Percentiles rank a stretch among this genome's conserved stretches.
Conservation (phyloP, 73 alveolate genomes). For the Stentor coeruleus region DNA sequence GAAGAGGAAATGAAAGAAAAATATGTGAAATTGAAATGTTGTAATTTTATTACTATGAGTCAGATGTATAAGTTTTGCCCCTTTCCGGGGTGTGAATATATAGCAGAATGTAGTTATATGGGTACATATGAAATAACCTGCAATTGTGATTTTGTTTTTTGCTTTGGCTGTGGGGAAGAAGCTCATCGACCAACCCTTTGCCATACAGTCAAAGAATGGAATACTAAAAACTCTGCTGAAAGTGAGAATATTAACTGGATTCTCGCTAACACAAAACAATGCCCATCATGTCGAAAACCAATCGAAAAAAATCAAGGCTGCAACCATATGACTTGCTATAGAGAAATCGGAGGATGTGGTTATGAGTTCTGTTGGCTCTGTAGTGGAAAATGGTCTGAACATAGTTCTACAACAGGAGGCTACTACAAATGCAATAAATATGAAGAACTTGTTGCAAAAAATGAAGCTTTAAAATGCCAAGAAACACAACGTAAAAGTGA, state of each 20-base stretch:
- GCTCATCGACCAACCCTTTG: slow-evolving; percentile 64
- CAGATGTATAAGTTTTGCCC: not conserved
- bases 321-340: slow-evolving; percentile 89
- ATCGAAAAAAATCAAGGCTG: slow-evolving; percentile 94
- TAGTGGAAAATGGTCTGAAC: slow-evolving; percentile 86
- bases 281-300: slow-evolving; percentile 87
- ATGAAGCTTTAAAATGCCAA: slow-evolving; percentile 39
- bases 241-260: slow-evolving; percentile 89
- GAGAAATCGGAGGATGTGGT: slow-evolving; percentile 68
- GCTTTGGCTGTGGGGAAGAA: slow-evolving; percentile 56
- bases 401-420: slow-evolving; percentile 79
- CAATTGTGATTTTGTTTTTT: slow-evolving; percentile 49
- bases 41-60: not conserved
- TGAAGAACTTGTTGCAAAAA: slow-evolving; percentile 47
- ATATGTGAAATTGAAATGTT: not conserved
- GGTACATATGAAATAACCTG: slow-evolving; percentile 33
- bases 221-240: slow-evolving; percentile 74
- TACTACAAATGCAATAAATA: slow-evolving; percentile 53
- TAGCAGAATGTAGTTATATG: not conserved
- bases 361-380: slow-evolving; percentile 98
- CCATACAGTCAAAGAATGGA: slow-evolving; percentile 69
- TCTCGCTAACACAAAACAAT: slow-evolving; percentile 82
- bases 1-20: slow-evolving; percentile 4
- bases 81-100: slow-evolving; percentile 9
- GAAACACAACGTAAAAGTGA: slow-evolving; percentile 25